Evolutionary conservation across 345 rosid species (phyloP).

Genomic region (Citrus inodora): DNA sequence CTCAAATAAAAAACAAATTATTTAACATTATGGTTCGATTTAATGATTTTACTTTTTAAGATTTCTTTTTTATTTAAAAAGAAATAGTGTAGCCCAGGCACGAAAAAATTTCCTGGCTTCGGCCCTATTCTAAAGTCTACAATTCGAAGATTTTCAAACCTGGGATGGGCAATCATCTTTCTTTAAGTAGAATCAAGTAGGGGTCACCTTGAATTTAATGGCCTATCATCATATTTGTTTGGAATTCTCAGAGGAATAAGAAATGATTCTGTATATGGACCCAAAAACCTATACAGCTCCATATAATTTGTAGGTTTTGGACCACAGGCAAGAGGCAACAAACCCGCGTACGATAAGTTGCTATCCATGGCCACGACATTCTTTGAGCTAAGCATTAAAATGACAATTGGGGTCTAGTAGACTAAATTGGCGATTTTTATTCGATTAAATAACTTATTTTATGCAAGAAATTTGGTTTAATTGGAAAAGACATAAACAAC

Average conservation of each 20-base stretch:
- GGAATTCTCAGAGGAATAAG: not conserved
- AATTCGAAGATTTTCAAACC: not conserved
- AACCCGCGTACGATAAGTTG: not conserved
- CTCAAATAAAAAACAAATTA: too few relatives aligned
- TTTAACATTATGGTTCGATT: too few relatives aligned
- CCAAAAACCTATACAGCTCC: not conserved
- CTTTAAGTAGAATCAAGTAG: not conserved
- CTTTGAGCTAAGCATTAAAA: not conserved
- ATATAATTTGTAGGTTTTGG: not conserved
- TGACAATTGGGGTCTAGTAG: not conserved
- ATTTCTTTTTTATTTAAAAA: too few relatives aligned
- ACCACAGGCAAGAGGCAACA: not conserved
- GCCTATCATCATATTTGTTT: not conserved
- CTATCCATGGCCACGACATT: not conserved
- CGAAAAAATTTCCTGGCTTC: too few relatives aligned
- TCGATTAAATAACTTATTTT: not conserved
- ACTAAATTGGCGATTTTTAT: not conserved
- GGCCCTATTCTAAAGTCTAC: not conserved
- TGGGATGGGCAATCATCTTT: not conserved
- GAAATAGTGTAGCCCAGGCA: too few relatives aligned
- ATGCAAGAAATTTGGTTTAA: not conserved
- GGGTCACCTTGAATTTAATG: not conserved
- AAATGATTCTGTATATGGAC: not conserved
- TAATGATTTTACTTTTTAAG: too few relatives aligned
- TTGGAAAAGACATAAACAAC: not conserved